Percentiles rank a stretch among this genome's conserved stretches.
Conservation (phyloP, 2,329 filamentous ascomycete species). For the Clonostachys solani region DNA sequence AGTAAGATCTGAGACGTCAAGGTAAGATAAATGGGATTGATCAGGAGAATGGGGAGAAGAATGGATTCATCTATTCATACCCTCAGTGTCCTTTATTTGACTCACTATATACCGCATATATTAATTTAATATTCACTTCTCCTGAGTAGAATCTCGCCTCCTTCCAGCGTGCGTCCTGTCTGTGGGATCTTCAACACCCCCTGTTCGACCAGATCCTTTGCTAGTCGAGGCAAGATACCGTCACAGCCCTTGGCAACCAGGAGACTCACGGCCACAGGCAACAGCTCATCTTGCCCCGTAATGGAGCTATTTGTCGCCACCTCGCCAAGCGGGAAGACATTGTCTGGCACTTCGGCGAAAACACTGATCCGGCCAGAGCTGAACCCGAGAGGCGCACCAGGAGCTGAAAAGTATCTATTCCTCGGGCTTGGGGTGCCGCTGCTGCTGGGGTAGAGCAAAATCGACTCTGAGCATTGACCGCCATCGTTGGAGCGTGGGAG, state of each 20-base stretch:
- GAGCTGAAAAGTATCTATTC: constrained; percentile 28
- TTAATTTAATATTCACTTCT: not conserved
- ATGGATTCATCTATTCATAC: too few relatives aligned
- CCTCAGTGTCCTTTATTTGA: too few relatives aligned
- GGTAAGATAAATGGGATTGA: too few relatives aligned
- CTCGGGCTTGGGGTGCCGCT: constrained; percentile 10
- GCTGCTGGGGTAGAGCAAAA: constrained; percentile 41
- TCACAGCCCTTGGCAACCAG: constrained; percentile 58
- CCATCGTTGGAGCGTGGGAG: constrained; percentile 26
- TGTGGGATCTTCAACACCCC: constrained; percentile 41
- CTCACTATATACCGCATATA: too few relatives aligned
- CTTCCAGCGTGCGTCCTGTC: constrained; percentile 17
- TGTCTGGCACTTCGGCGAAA: constrained; percentile 31
- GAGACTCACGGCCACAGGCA: constrained; percentile 55
- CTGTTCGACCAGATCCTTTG: constrained; percentile 41
- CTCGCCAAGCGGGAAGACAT: constrained; percentile 36
- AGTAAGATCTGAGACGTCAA: too few relatives aligned
- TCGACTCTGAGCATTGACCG: constrained; percentile 34
- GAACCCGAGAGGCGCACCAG: constrained; percentile 42
- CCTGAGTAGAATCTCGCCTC: not conserved
- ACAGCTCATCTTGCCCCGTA: constrained; percentile 37
- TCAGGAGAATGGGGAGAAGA: too few relatives aligned
- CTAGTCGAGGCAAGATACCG: constrained; percentile 49
- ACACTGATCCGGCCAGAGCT: constrained; percentile 23
- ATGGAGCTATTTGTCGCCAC: constrained; percentile 24